A percentile compares a stretch with the other conserved stretches of the same genome.
Conservation (phyloP, 305 asterid species). For the Rubia tinctorum region DNA sequence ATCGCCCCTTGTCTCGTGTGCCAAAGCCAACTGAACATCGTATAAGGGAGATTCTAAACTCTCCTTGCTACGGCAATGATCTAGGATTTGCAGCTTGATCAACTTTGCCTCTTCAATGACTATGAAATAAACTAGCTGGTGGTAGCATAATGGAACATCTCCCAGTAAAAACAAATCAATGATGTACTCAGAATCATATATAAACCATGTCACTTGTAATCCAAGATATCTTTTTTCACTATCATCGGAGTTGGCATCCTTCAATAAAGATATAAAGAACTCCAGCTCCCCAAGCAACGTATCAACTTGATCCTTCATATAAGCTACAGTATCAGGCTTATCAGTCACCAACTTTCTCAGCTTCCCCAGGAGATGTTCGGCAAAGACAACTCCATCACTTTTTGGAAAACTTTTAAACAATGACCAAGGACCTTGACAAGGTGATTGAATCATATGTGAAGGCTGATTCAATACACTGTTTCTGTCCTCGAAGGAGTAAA, state of each 20-base stretch:
- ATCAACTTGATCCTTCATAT: background rate
- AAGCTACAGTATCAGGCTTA: background rate
- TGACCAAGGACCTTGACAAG: too few species aligned
- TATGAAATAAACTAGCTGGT: slow-evolving; percentile 1
- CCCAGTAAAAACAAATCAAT: slow-evolving; percentile 8
- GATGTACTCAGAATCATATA: slow-evolving; percentile 16
- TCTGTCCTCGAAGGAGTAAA: too few species aligned
- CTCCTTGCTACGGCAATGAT: background rate
- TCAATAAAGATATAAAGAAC: background rate
- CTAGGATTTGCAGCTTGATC: slow-evolving; percentile 1
- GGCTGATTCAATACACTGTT: too few species aligned
- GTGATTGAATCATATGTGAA: too few species aligned
- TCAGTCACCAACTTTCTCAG: background rate
- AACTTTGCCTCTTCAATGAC: slow-evolving; percentile 5
- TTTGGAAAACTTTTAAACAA: too few species aligned
- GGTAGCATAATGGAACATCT: slow-evolving; percentile 18
- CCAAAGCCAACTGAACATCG: background rate
- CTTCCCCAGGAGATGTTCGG: background rate
- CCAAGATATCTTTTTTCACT: background rate
- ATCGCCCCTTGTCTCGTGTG: too few species aligned
- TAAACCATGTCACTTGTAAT: background rate
- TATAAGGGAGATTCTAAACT: background rate
- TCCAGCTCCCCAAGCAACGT: background rate
- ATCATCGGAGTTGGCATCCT: background rate
- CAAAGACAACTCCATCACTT: background rate